Percentiles rank a stretch among this genome's conserved stretches.
phyloP scores from a whole-genome alignment of 805 yeast genomes.

The Blastobotrys robertii region DNA sequence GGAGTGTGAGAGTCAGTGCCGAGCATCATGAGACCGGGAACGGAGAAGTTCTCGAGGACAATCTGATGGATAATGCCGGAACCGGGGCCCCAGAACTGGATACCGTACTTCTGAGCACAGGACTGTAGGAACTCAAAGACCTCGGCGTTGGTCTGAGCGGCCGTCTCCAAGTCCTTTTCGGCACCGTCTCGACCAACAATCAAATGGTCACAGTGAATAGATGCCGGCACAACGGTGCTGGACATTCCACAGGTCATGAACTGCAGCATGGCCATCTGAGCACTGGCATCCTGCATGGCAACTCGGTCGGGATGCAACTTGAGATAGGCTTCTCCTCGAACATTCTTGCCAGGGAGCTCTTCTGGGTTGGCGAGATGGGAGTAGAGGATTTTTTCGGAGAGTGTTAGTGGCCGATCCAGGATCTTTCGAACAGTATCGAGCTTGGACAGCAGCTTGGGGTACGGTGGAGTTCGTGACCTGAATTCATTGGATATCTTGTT shows the following conservation, averaged over 20 bases:
- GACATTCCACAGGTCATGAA: constrained; percentile 95
- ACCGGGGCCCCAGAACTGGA: constrained; percentile 99
- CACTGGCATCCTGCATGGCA: constrained; percentile 99
- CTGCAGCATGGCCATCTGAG: constrained; percentile 97
- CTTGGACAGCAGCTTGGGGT: constrained; percentile 59
- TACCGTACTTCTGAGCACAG: constrained; percentile 91
- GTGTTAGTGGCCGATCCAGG: constrained; percentile 69
- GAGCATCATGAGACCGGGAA: constrained; percentile 93
- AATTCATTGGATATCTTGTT: constrained; percentile 30
- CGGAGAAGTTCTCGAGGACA: constrained; percentile 91
- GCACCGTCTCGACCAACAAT: constrained; percentile 96
- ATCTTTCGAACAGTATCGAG: constrained; percentile 54
- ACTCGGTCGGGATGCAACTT: constrained; percentile 95
- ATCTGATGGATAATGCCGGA: constrained; percentile 98
- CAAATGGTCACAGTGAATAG: constrained; percentile 96
- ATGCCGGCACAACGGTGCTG: constrained; percentile 82
- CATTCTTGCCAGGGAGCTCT: constrained; percentile 41
- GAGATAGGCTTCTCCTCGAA: constrained; percentile 83
- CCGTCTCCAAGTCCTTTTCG: constrained; percentile 65
- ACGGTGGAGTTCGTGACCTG: constrained; percentile 77
- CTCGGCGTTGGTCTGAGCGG: constrained; percentile 82
- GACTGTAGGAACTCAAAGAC: constrained; percentile 90
- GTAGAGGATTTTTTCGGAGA: constrained; percentile 90
- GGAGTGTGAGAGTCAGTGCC: constrained; percentile 99
- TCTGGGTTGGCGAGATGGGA: constrained; percentile 88